Evolutionary conservation across 1,139 yeast species (phyloP), one percentile per base, ranked within the genome.

Genomic region (Protomyces inundatus): DNA sequence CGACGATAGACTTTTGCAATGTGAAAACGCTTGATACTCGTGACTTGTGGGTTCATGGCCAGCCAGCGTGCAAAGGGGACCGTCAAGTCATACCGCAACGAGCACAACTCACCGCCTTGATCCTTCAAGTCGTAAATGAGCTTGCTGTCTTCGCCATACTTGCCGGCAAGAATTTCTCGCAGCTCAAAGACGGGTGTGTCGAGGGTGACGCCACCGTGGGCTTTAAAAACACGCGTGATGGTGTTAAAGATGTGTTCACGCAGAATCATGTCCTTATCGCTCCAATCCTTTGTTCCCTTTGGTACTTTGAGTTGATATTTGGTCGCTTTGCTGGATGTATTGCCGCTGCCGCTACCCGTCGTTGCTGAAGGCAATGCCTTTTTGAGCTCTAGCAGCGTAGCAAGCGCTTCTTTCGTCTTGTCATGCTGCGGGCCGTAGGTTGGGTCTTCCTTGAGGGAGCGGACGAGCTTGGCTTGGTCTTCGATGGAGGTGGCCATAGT

Each of bases 181-280:
- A 91, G 81, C 77, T 93, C 98, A 73, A 93, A 93, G 5, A 93
- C 98, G 9, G 98, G 98, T 1, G 98, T 93, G 74, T 93, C 98
- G 69, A 93, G 90, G 58, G 98, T 91, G 46, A 90, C 96, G 76
- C 95, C 98, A 68, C 98, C 98, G 75, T 93, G 98, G 72, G 90
- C 87, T 77, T 90, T 88, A 81, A 93, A 93, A 65, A 91, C 77
- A 1, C 79, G 73, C 45, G 91, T 83, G 69, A 93, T 77, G 14
- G 90, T 83, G 62, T 80, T 79, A 74, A 93, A 93, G 67, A 93
- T 83, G 54, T 88, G 95, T 71, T 89, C 93, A 75, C 98, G 85
- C 71, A 93, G 83, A 55, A 90, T 87, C 98, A 93, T 93, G 75
- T 93, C 98, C 75, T 88, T 88, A 71, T 93, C 98, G 69, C 96